phyloP scores from a whole-genome alignment of 176 grass and related monocot species.

The Carex pumila region DNA sequence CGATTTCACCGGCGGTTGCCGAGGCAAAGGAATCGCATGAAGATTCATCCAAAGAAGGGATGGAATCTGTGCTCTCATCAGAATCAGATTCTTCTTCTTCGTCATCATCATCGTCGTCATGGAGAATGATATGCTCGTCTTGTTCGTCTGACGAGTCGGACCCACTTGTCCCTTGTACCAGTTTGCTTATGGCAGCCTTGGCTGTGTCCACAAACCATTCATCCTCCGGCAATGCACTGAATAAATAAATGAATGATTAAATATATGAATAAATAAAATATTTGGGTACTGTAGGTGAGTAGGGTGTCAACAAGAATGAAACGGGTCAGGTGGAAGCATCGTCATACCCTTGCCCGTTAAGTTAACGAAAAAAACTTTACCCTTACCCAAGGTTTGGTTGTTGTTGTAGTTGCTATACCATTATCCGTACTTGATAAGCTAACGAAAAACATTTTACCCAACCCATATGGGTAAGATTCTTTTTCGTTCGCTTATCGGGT shows the following conservation, averaged over 20 bases:
- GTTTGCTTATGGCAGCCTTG: conserved; percentile 81
- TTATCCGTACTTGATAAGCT: no score
- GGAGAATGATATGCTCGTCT: conserved; percentile 35
- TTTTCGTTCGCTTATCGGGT: no score
- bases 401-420: no score
- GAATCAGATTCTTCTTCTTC: conserved; percentile 52
- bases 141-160: conserved; percentile 48
- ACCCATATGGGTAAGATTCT: no score
- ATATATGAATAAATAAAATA: conserved; percentile 8
- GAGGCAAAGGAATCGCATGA: conserved; percentile 90
- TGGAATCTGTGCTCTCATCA: conserved; percentile 42
- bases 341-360: no score
- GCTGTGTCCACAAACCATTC: conserved; percentile 90
- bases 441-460: no score
- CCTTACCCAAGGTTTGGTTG: no score
- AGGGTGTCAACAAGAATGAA: no score
- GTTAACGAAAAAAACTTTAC: no score
- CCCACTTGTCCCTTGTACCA: conserved; percentile 67
- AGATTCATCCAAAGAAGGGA: conserved; percentile 23
- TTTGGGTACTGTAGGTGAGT: background rate
- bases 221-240: conserved; percentile 76
- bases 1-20: conserved; percentile 74
- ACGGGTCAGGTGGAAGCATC: no score
- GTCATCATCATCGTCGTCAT: conserved; percentile 9
- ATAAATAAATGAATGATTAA: background rate